These are phyloP conservation scores for Talaromyces islandicus DNA, from an alignment of 2,329 filamentous ascomycete genomes.

Conservation along the genomic window DNA sequence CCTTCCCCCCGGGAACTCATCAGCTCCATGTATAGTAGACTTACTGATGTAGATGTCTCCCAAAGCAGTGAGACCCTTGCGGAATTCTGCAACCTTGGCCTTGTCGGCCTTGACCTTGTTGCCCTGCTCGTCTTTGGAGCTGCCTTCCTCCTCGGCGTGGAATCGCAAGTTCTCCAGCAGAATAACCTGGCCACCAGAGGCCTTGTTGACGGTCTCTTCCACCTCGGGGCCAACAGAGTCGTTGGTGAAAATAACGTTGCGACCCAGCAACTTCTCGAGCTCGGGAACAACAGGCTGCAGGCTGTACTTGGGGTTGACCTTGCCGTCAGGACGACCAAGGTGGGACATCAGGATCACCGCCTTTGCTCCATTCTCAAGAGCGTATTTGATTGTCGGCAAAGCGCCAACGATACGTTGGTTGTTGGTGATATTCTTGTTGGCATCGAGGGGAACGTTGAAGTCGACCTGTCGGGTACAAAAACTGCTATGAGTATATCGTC, in stretches of 20 bases:
- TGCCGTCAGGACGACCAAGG: conserved; percentile 89
- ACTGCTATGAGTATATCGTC: neutral
- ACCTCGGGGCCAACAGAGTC: conserved; percentile 88
- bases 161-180: conserved; percentile 97
- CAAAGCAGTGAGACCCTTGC: conserved; percentile 87
- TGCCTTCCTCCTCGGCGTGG: conserved; percentile 97
- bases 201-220: conserved; percentile 82
- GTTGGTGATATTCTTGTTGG: conserved; percentile 91
- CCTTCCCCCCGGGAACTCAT: neutral
- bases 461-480: conserved; percentile 62
- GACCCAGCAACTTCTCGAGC: conserved; percentile 83
- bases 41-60: conserved; percentile 95
- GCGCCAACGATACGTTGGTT: conserved; percentile 97
- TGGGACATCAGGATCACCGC: conserved; percentile 97
- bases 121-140: conserved; percentile 84
- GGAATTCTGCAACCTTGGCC: conserved; percentile 84
- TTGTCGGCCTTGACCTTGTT: conserved; percentile 99
- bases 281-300: conserved; percentile 85
- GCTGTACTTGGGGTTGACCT: conserved; percentile 86
- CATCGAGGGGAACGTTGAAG: conserved; percentile 98
- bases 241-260: conserved; percentile 77
- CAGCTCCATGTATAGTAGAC: conserved; percentile 25
- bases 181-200: conserved; percentile 73
- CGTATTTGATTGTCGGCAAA: conserved; percentile 90
- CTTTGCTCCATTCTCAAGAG: conserved; percentile 83